phyloP scores from a whole-genome alignment of 2,329 filamentous ascomycete genomes.

The Aspergillus novofumigatus region DNA sequence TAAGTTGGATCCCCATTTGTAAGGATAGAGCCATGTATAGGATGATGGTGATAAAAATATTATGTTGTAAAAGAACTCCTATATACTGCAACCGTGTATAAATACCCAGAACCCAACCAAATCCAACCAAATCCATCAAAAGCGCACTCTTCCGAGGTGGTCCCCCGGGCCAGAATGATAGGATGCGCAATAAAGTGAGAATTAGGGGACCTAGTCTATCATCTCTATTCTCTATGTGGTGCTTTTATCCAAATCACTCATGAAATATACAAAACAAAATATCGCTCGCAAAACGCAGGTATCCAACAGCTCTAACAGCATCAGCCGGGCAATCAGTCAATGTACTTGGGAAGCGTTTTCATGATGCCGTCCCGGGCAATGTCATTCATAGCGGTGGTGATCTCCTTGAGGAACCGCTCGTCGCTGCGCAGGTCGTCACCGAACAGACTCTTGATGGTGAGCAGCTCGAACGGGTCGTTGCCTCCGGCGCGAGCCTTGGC shows the following conservation, averaged over 20 bases:
- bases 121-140: no score
- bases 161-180: neutral
- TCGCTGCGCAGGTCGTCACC: conserved; percentile 50
- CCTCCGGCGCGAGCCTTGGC: conserved; percentile 44
- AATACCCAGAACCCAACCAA: neutral
- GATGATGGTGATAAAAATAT: no score
- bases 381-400: conserved; percentile 46
- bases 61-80: no score
- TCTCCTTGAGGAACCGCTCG: conserved; percentile 46
- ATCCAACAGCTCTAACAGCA: conserved; percentile 2
- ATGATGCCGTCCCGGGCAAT: conserved; percentile 47
- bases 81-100: no score
- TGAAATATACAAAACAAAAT: conserved; percentile 2
- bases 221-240: conserved; percentile 19
- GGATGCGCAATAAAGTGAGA: neutral
- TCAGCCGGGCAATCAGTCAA: conserved; percentile 26
- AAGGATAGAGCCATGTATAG: no score
- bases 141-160: no score
- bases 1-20: no score
- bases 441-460: conserved; percentile 47
- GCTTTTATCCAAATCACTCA: neutral
- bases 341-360: conserved; percentile 49
- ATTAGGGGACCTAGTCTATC: conserved; percentile 3
- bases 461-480: conserved; percentile 39
- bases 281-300: conserved; percentile 15